These are phyloP conservation scores for Alloteropsis angusta DNA, from an alignment of 202 grass and related monocot species.

Conservation along the genomic window DNA sequence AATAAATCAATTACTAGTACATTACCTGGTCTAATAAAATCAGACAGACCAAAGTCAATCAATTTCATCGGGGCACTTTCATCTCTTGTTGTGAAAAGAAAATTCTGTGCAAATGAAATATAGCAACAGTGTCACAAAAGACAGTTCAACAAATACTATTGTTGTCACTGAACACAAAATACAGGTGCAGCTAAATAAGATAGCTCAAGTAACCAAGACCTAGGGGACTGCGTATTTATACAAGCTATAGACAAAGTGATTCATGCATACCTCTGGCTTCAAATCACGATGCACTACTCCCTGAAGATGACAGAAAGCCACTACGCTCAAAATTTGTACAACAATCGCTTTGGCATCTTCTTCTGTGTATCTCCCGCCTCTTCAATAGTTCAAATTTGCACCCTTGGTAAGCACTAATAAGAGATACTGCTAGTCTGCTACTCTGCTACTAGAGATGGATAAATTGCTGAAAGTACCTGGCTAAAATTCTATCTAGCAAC, in stretches of 20 bases:
- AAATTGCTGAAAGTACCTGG: conserved; percentile 58
- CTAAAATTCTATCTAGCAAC: conserved; percentile 96
- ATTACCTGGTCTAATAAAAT: conserved; percentile 99
- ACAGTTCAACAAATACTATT: conserved; percentile 13
- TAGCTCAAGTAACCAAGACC: not conserved
- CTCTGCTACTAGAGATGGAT: conserved; percentile 4
- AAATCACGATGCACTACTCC: conserved; percentile 99
- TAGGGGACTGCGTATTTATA: not conserved
- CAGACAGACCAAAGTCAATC: conserved; percentile 96
- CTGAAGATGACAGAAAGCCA: conserved; percentile 98
- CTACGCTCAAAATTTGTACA: conserved; percentile 91
- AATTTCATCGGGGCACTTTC: conserved; percentile 94
- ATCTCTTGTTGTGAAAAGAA: conserved; percentile 84
- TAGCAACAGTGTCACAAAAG: conserved; percentile 29
- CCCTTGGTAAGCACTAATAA: conserved; percentile 28
- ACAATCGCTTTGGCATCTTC: conserved; percentile 96
- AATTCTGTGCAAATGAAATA: conserved; percentile 75
- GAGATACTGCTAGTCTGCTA: conserved; percentile 10
- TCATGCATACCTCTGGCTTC: conserved; percentile 76
- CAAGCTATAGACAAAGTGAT: conserved; percentile 20
- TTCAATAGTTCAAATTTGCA: conserved; percentile 44
- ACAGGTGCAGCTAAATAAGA: conserved; percentile 1
- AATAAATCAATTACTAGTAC: not conserved
- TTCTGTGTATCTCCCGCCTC: conserved; percentile 94
- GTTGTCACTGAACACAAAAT: conserved; percentile 6